Percentiles rank a stretch among this genome's conserved stretches.
phyloP scores from a whole-genome alignment of 2,329 filamentous ascomycete genomes.

The Aaosphaeria arxii region DNA sequence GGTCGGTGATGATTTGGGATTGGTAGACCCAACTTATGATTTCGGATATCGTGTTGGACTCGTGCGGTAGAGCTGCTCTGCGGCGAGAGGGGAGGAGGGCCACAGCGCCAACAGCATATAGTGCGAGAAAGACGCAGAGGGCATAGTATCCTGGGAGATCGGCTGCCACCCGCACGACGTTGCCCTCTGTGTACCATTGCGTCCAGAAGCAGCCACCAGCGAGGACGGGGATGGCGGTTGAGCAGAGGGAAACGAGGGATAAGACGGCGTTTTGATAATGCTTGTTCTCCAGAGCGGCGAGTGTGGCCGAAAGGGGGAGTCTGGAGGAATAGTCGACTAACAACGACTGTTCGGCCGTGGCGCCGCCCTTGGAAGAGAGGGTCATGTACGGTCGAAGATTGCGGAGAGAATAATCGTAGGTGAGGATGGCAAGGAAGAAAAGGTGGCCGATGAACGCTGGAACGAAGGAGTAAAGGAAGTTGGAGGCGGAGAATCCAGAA shows the following conservation, averaged over 20 bases:
- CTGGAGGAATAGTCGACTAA: conserved; percentile 69
- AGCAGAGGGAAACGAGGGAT: conserved; percentile 58
- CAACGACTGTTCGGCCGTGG: conserved; percentile 61
- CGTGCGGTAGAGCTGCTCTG: conserved; percentile 68
- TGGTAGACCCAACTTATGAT: conserved; percentile 74
- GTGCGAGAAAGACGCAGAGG: conserved; percentile 66
- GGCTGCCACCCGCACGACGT: conserved; percentile 56
- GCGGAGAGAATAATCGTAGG: conserved; percentile 64
- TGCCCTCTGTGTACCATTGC: conserved; percentile 51
- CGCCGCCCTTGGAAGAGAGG: conserved; percentile 57
- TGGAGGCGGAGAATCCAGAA: conserved; percentile 74
- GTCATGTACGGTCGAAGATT: conserved; percentile 68
- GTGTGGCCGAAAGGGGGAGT: conserved; percentile 58
- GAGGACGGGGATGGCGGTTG: conserved; percentile 64
- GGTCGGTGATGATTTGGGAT: conserved; percentile 68
- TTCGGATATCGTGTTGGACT: conserved; percentile 69
- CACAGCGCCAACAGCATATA: conserved; percentile 66
- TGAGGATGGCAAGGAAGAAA: conserved; percentile 65
- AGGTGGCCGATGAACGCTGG: conserved; percentile 66
- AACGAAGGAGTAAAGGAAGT: conserved; percentile 82
- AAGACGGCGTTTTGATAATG: conserved; percentile 65
- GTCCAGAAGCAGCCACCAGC: conserved; percentile 72
- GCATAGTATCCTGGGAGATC: conserved; percentile 71
- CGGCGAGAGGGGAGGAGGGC: conserved; percentile 57
- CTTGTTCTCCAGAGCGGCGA: conserved; percentile 57